Evolutionary conservation across 2,329 filamentous ascomycete species (phyloP), one percentile per base, ranked within the genome.

Genomic region (Basipetospora chlamydospora): DNA sequence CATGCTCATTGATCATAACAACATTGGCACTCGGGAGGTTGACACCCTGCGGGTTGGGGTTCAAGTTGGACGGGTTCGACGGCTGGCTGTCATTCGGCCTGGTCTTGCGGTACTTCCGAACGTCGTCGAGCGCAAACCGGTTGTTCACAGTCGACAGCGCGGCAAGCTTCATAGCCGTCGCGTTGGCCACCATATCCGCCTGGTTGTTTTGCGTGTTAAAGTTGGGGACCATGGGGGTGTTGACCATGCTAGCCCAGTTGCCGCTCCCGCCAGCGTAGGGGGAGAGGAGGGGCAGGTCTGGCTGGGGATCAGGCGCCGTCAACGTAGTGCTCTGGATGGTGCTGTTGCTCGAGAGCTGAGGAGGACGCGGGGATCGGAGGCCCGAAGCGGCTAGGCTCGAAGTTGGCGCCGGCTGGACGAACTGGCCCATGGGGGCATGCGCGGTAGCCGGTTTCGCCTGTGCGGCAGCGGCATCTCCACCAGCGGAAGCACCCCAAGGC

Each of bases 191-290:
- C 88, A 96, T 96, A 51, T 98, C 90, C 12, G 86, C 87, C 55
- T 95, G 87, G 45, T 70, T 55, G 37, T 40, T 42, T 43, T 56
- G 57, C 12, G 66, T 60, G 44, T 70, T 79, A 57, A 96, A 98
- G 46, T 78, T 88, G 28, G 84, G 64, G 5, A 88, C 83, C 81
- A 96, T 92, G 2, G 90, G 90, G 2, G 90, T 98, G 61, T 94
- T 96, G 44, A 92, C 79, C 82, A 95, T 93, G 7, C 90, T 96
- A 17, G 90, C 90, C 90, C 90, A 98, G 64, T 90, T 96, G 39
- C 84, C 85, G 54, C 85, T 85, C 36, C 79, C 72, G 25, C 79
- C 67, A 18, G 33, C 37, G 43, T 79, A 88, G 0, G 90, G 90
- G 13, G 90, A 96, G 40, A 98, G 66, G 43, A 94, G 60, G 3